A percentile compares a stretch with the other conserved stretches of the same genome.
Conservation (phyloP, 2,329 filamentous ascomycete species). For the Onygenales sp. region DNA sequence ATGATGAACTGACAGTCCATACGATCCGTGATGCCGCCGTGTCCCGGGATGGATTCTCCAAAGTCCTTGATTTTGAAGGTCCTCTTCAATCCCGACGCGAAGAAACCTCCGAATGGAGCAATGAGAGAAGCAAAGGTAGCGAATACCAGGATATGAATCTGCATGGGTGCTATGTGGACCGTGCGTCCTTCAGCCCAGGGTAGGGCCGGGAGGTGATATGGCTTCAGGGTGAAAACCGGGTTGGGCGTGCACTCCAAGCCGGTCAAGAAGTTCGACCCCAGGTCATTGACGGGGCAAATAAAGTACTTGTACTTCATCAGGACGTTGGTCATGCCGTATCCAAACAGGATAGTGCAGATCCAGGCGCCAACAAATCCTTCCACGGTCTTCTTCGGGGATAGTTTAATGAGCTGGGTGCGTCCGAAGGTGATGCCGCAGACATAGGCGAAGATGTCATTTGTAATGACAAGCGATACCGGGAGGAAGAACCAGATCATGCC, state of each 20-base stretch:
- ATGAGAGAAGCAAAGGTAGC: slow-evolving; percentile 93
- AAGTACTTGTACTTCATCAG: slow-evolving; percentile 93
- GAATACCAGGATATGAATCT: slow-evolving; percentile 83
- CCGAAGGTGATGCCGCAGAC: slow-evolving; percentile 96
- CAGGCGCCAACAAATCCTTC: slow-evolving; percentile 94
- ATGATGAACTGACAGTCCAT: slow-evolving; percentile 99
- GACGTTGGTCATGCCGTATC: slow-evolving; percentile 69
- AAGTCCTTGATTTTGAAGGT: slow-evolving; percentile 99
- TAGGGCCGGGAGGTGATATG: slow-evolving; percentile 63
- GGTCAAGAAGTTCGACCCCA: slow-evolving; percentile 86
- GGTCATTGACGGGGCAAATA: slow-evolving; percentile 93
- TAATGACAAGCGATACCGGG: slow-evolving; percentile 88
- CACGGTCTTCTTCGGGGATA: slow-evolving; percentile 98
- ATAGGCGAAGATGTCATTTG: slow-evolving; percentile 97
- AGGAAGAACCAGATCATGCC: slow-evolving; percentile 99
- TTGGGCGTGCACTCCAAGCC: slow-evolving; percentile 85
- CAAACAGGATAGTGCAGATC: slow-evolving; percentile 87
- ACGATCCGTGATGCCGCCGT: slow-evolving; percentile 94
- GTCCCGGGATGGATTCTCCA: slow-evolving; percentile 92
- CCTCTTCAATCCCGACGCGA: slow-evolving; percentile 92
- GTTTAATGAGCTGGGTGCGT: slow-evolving; percentile 90
- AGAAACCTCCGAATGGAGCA: slow-evolving; percentile 96
- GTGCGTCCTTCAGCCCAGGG: slow-evolving; percentile 53
- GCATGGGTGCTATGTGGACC: slow-evolving; percentile 74
- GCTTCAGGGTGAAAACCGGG: slow-evolving; percentile 74